phyloP scores from a whole-genome alignment of 2,329 filamentous ascomycete genomes.

The Fusarium newnesense region DNA sequence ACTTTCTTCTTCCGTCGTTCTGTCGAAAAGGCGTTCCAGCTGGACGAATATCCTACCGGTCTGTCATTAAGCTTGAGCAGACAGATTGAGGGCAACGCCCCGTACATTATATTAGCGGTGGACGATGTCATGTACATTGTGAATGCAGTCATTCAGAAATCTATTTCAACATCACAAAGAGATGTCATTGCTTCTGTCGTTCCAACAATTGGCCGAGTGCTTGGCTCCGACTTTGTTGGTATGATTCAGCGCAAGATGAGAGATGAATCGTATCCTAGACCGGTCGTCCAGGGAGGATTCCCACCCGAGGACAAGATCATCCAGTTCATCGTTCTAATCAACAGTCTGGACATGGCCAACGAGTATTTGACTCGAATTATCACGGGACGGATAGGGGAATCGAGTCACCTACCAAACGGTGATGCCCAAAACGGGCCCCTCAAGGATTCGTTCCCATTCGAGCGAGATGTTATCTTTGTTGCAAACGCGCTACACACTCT shows the following conservation, averaged over 20 bases:
- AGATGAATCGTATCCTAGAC: conserved; percentile 90
- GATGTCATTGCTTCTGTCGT: conserved; percentile 81
- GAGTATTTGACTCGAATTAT: conserved; percentile 93
- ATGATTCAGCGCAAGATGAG: conserved; percentile 99
- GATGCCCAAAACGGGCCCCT: conserved; percentile 58
- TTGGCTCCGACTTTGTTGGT: conserved; percentile 90
- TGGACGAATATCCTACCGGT: conserved; percentile 87
- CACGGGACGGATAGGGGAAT: conserved; percentile 67
- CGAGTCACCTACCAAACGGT: conserved; percentile 51
- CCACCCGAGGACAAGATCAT: conserved; percentile 91
- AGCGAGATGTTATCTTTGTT: conserved; percentile 77
- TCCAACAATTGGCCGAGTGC: conserved; percentile 80
- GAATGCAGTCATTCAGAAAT: conserved; percentile 88
- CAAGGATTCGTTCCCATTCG: conserved; percentile 80
- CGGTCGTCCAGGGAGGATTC: conserved; percentile 79
- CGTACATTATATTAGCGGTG: conserved; percentile 93
- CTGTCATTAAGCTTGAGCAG: conserved; percentile 80
- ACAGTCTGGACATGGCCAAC: conserved; percentile 91
- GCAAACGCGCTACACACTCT: conserved; percentile 74
- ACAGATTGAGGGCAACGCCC: conserved; percentile 79
- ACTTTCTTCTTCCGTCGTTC: conserved; percentile 97
- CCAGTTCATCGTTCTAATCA: conserved; percentile 90
- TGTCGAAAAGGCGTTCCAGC: conserved; percentile 96
- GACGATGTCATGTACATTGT: conserved; percentile 99
- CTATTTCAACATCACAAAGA: conserved; percentile 85